Percentiles rank a stretch among this genome's conserved stretches.
phyloP scores from a whole-genome alignment of 2,329 filamentous ascomycete species.

The Exserohilum rostratum region DNA sequence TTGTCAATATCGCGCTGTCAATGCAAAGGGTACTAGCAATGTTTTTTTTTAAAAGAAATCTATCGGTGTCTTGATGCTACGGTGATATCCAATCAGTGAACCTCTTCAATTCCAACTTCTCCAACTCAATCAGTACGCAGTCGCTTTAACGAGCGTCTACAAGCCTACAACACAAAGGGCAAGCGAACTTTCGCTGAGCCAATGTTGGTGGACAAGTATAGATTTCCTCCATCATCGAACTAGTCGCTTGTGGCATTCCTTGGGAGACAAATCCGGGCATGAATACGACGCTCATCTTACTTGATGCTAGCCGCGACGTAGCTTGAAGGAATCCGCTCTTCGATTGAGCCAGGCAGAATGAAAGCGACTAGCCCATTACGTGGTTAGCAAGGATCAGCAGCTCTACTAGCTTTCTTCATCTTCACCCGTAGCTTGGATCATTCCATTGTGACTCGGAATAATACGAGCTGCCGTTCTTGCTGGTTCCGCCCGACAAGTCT shows the following conservation, averaged over 20 bases:
- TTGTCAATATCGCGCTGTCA: background rate
- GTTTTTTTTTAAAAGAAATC: conserved; percentile 5
- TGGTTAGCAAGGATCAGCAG: conserved; percentile 9
- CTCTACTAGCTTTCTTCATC: background rate
- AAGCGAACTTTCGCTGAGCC: background rate
- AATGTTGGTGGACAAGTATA: background rate
- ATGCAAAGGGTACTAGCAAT: background rate
- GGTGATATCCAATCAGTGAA: conserved; percentile 4
- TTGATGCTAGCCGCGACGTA: background rate
- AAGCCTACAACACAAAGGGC: background rate
- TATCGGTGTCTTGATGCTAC: conserved; percentile 6
- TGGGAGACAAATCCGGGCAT: background rate
- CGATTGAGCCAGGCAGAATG: conserved; percentile 9
- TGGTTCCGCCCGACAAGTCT: conserved; percentile 61
- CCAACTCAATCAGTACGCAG: background rate
- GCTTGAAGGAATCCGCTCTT: conserved; percentile 9
- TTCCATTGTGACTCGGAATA: conserved; percentile 44
- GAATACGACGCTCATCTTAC: background rate
- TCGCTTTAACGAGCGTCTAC: background rate
- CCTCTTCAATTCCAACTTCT: background rate
- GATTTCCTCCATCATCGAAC: background rate
- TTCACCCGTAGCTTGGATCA: conserved; percentile 44
- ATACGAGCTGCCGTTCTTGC: conserved; percentile 38
- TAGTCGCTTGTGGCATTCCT: background rate
- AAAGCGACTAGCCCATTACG: conserved; percentile 5